phyloP scores from a whole-genome alignment of 331 rosid species.

The Stylosanthes scabra region DNA sequence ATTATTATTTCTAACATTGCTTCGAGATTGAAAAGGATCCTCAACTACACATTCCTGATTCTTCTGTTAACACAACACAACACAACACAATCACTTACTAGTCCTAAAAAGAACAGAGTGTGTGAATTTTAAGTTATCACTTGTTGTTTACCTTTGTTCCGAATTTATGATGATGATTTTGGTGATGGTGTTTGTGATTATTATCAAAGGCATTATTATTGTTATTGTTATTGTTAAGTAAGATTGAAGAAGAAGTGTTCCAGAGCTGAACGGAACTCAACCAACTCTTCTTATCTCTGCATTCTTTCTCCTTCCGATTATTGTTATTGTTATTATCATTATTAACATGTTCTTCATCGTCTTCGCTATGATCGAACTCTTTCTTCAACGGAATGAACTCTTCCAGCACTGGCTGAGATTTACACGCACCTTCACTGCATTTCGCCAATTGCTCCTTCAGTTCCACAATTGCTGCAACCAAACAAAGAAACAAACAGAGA shows the following conservation, averaged over 20 bases:
- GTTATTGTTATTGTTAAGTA: too few species aligned
- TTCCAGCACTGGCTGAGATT: slow-evolving; percentile 73
- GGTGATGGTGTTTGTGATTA: slow-evolving; percentile 10
- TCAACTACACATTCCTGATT: slow-evolving; percentile 55
- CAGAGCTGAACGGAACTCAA: slow-evolving; percentile 99
- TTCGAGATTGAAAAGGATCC: slow-evolving; percentile 60
- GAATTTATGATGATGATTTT: slow-evolving; percentile 29
- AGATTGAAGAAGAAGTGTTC: slow-evolving; percentile 53
- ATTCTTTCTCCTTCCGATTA: slow-evolving; percentile 52
- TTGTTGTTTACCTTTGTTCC: slow-evolving; percentile 40
- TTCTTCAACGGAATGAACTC: slow-evolving; percentile 87
- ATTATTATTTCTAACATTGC: slow-evolving; percentile 44
- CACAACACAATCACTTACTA: background rate
- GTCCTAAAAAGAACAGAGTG: background rate
- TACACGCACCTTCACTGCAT: slow-evolving; percentile 43
- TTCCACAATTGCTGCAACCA: slow-evolving; percentile 62
- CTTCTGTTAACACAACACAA: slow-evolving; percentile 45
- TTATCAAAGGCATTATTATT: slow-evolving; percentile 41
- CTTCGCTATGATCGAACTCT: slow-evolving; percentile 55
- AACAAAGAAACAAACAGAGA: background rate
- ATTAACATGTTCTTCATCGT: slow-evolving; percentile 36
- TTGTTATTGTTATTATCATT: background rate
- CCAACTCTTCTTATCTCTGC: slow-evolving; percentile 89
- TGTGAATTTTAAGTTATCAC: slow-evolving; percentile 20
- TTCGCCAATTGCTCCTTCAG: slow-evolving; percentile 66